phyloP scores from a whole-genome alignment of 1,284 basidiomycete genomes.

The Coniferiporia sulphurascens region DNA sequence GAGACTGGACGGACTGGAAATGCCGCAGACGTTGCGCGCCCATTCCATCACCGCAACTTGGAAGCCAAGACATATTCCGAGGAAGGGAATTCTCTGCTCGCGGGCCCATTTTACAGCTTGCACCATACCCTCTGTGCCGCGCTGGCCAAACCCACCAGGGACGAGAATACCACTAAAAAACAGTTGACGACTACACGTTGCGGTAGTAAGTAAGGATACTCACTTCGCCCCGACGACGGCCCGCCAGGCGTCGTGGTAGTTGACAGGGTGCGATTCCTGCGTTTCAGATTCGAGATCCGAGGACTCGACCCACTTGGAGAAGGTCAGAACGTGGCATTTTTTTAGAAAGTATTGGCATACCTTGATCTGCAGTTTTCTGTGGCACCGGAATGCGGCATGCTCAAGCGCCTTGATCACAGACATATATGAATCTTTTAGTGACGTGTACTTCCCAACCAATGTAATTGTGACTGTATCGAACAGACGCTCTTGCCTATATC shows the following conservation, averaged over 20 bases:
- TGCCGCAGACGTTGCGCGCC: slow-evolving; percentile 80
- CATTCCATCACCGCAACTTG: slow-evolving; percentile 97
- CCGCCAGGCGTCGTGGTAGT: slow-evolving; percentile 96
- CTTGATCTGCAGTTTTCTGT: slow-evolving; percentile 76
- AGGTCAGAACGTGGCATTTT: slow-evolving; percentile 14
- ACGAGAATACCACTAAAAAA: slow-evolving; percentile 83
- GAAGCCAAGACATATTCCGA: slow-evolving; percentile 98
- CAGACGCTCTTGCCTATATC: slow-evolving; percentile 80
- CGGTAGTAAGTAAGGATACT: slow-evolving; percentile 21
- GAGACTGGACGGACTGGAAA: slow-evolving; percentile 47
- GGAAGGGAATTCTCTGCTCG: slow-evolving; percentile 91
- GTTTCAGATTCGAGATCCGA: slow-evolving; percentile 83
- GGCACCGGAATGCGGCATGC: slow-evolving; percentile 92
- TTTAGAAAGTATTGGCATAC: slow-evolving; percentile 36
- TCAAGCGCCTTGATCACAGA: slow-evolving; percentile 96
- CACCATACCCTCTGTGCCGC: slow-evolving; percentile 97
- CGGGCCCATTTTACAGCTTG: slow-evolving; percentile 95
- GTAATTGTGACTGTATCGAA: slow-evolving; percentile 90
- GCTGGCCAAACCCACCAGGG: slow-evolving; percentile 91
- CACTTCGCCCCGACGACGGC: slow-evolving; percentile 87
- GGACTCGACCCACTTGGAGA: slow-evolving; percentile 92
- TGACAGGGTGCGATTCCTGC: slow-evolving; percentile 76
- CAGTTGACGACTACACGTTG: neutral
- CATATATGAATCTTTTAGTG: slow-evolving; percentile 98
- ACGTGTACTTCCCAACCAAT: slow-evolving; percentile 97